Evolutionary conservation across 345 rosid genomes (phyloP), one percentile per base, ranked within the genome.

Genomic region (Draba incana): DNA sequence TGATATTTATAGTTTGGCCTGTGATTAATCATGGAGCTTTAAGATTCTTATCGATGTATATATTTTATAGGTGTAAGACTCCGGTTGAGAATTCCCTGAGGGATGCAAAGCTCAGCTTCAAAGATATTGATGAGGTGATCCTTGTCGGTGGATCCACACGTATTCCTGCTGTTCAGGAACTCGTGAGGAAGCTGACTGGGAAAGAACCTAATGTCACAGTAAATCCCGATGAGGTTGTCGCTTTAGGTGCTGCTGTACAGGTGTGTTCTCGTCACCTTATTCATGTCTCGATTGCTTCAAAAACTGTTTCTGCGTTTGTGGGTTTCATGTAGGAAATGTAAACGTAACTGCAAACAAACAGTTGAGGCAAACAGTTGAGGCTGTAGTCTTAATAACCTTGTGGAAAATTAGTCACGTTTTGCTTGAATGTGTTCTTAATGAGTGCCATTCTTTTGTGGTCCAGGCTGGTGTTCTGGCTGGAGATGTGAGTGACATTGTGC

Each of bases 71-170:
- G 88, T 37, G 83, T 85, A 94, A 71, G 80, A 87, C 84, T 11
- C 99, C 99, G 0, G 99, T 89, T 14, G 92, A 94, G 68, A 94
- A 82, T 73, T 54, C 99, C 10, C 71, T 94, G 66, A 85, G 85
- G 77, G 99, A 91, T 59, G 99, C 99, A 23, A 94, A 91, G 66
- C 91, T 94, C 33, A 74, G 96, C 60, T 79, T 87, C 53, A 89
- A 84, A 44, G 99, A 94, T 52, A 66, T 94, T 45, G 99, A 91
- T 81, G 99, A 94, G 78, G 92, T 91, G 11, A 91, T 94, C 55
- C 97, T 94, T 77, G 99, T 94, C 12, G 99, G 99, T 71, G 99
- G 99, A 41, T 94, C 99, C 43, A 94, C 99, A 30, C 95, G 97
- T 44, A 94, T 94, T 49, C 99, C 96, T 37, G 96, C 99, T 63